Percentiles rank a stretch among this genome's conserved stretches.
Evolutionary conservation across 768 basidiomycete species (phyloP).

Genomic region (Lactifluus pinguis): DNA sequence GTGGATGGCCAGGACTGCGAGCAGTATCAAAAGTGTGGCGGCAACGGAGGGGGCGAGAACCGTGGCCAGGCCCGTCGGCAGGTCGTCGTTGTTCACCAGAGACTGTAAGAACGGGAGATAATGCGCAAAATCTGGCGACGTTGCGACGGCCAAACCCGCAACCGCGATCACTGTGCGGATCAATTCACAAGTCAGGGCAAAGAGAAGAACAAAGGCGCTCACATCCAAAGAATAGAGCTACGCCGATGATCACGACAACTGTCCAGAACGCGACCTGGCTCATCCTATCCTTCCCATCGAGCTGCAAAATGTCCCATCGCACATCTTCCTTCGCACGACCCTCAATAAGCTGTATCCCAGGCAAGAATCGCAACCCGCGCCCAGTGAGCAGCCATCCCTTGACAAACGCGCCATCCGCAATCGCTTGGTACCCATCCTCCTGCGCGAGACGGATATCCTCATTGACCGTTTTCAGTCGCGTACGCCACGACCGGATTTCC

Average conservation of each 20-base stretch:
- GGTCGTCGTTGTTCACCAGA: constrained; percentile 37
- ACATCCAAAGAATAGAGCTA: constrained; percentile 54
- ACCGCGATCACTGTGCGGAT: constrained; percentile 52
- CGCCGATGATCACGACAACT: constrained; percentile 38
- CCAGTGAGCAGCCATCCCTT: constrained; percentile 78
- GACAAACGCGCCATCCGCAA: constrained; percentile 58
- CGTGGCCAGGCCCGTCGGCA: constrained; percentile 57
- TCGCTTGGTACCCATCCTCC: constrained; percentile 55
- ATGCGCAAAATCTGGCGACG: constrained; percentile 66
- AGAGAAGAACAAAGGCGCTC: constrained; percentile 27
- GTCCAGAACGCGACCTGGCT: constrained; percentile 50
- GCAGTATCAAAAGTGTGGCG: constrained; percentile 46
- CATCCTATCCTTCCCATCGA: constrained; percentile 36
- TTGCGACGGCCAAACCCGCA: constrained; percentile 54
- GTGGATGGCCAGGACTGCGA: constrained; percentile 44
- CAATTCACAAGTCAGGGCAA: background rate
- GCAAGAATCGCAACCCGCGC: constrained; percentile 52
- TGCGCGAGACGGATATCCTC: constrained; percentile 63
- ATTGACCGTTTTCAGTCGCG: constrained; percentile 63
- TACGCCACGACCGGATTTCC: constrained; percentile 63
- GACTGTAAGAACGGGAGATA: constrained; percentile 56
- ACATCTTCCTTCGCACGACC: constrained; percentile 79
- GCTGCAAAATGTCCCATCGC: constrained; percentile 68
- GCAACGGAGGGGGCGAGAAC: constrained; percentile 59
- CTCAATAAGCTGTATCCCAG: constrained; percentile 60